Base-by-base conservation (phyloP, 257 asterid species). In the Rubia yunnanensis region DNA sequence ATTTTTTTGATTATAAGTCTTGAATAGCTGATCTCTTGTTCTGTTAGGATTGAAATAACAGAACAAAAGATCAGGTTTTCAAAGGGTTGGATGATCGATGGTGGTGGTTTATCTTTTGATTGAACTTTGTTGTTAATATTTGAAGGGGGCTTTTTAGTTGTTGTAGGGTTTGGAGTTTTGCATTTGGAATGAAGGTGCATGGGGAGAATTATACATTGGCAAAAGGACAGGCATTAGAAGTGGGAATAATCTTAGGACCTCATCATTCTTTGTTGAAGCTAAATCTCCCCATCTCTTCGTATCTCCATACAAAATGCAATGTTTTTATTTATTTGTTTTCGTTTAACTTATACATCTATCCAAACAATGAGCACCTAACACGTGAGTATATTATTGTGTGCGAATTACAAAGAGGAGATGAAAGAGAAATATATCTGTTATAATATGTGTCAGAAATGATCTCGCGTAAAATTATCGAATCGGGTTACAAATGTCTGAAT, bases 141-240 rank as follows among this genome's bases (percentile, higher is more conserved):
- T 49, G n/a, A 30, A 15, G 53, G 79, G 54, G 79, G 26, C 56
- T 68, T 73, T 71, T 60, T 66, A 65, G 75, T 70, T 72, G 73
- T 69, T 69, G 62, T 59, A 60, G 34, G 34, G 10, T 20, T 85
- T 85, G 94, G 91, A 83, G 17, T n/a, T 46, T 77, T 76, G 84
- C 65, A 78, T 61, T 70, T 85, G 91, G 86, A 73, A 34, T 73
- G 55, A 70, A 34, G 72, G 54, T 48, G 39, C 63, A 39, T 22
- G 58, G 57, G 57, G 57, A 22, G 35, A 44, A 66, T 68, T 52
- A 58, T 64, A 65, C 56, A 53, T 60, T 56, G 35, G 72, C 77
- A 75, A 71, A 35, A 74, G 54, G 94, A 87, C 95, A 85, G 85
- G 73, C 88, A 84, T 77, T 80, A 73, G 82, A 80, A 74, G 86